phyloP scores from a whole-genome alignment of 768 basidiomycete species.

The Tylopilus sp. region DNA sequence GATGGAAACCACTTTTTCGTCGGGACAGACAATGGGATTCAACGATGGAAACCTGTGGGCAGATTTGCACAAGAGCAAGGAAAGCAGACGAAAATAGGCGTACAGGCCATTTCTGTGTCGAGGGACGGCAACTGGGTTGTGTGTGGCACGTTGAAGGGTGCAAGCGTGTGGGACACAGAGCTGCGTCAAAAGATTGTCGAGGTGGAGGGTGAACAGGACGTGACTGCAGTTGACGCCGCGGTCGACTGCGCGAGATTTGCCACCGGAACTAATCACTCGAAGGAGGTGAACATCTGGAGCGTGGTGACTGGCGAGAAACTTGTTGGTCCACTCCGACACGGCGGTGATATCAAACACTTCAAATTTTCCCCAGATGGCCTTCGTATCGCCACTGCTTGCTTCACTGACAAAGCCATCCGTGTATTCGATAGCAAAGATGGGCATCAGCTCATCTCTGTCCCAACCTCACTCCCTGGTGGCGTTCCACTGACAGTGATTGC shows the following conservation, averaged over 20 bases:
- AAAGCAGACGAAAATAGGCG: too few relatives aligned
- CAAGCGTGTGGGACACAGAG: background rate
- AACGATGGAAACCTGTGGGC: too few relatives aligned
- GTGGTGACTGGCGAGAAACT: background rate
- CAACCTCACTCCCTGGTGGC: background rate
- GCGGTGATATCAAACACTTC: background rate
- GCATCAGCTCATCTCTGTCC: background rate
- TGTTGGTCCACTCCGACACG: background rate
- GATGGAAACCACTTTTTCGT: too few relatives aligned
- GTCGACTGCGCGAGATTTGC: background rate
- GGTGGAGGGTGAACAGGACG: background rate
- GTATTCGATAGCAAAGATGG: constrained; percentile 1
- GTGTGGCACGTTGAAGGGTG: too few relatives aligned
- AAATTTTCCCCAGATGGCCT: constrained; percentile 3
- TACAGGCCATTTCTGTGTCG: too few relatives aligned
- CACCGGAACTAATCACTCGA: background rate
- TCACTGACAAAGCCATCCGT: background rate
- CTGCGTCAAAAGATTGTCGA: background rate
- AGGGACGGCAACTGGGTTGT: too few relatives aligned
- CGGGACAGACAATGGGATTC: too few relatives aligned
- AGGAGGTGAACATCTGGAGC: background rate
- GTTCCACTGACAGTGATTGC: background rate
- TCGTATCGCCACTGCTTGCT: background rate
- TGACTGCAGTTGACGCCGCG: background rate
- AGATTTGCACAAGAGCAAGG: too few relatives aligned